These are phyloP conservation scores for Sarocladium oryzae DNA, from an alignment of 2,329 filamentous ascomycete genomes.

Conservation along the genomic window DNA sequence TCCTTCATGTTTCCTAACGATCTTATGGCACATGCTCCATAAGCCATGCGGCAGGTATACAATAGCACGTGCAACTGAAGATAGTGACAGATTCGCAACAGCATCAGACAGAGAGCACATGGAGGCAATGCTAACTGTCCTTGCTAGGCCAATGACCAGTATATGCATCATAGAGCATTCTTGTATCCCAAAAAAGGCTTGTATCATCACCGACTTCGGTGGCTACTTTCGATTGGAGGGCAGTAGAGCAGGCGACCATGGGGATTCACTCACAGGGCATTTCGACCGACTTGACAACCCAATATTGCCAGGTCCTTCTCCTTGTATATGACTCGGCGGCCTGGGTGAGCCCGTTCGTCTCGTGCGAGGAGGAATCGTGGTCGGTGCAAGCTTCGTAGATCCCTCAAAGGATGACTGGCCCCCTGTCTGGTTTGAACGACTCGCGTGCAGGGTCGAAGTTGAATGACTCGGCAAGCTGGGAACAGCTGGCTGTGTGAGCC, in stretches of 20 bases:
- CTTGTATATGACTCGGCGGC: not conserved
- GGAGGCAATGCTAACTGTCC: no score
- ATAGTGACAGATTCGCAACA: no score
- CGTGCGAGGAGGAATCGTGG: not conserved
- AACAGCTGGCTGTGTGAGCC: not conserved
- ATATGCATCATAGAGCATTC: not conserved
- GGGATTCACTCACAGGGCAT: constrained; percentile 18
- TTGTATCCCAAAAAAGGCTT: not conserved
- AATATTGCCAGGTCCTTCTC: not conserved
- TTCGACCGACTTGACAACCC: constrained; percentile 10
- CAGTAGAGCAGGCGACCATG: not conserved
- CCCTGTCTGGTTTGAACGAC: not conserved
- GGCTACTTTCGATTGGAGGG: not conserved
- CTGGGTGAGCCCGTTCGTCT: not conserved
- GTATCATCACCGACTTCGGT: not conserved
- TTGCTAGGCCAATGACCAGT: no score
- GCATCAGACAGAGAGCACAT: no score
- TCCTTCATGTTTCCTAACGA: not conserved
- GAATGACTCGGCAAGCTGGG: not conserved
- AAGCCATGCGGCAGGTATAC: no score
- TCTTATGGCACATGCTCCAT: no score
- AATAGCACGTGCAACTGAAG: no score
- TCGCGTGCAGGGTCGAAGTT: not conserved
- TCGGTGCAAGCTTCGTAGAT: not conserved
- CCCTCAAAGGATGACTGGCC: not conserved